Conservation (phyloP, 2,329 filamentous ascomycete genomes). For the Ascochyta rabiei region DNA sequence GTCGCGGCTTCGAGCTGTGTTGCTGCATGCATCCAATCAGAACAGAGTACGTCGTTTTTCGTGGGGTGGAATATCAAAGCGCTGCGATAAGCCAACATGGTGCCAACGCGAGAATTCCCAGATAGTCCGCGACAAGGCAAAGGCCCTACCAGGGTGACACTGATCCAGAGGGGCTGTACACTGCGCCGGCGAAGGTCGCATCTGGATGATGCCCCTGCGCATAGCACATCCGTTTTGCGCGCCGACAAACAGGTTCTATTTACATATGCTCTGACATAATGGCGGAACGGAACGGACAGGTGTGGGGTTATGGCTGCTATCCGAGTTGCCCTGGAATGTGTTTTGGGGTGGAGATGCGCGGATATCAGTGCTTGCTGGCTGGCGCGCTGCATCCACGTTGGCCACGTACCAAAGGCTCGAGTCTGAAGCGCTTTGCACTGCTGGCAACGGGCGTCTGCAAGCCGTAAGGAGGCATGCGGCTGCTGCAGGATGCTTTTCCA, state of each 20-base stretch:
- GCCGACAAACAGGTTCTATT: background rate
- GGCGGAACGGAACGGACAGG: conserved; percentile 13
- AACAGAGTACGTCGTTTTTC: conserved; percentile 8
- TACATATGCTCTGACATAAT: conserved; percentile 29
- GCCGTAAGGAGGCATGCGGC: conserved; percentile 26
- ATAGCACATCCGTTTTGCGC: background rate
- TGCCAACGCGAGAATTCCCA: conserved; percentile 7
- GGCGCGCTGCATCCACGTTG: conserved; percentile 4
- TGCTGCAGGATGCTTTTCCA: conserved; percentile 16
- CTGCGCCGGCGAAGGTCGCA: conserved; percentile 9
- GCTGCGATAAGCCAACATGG: conserved; percentile 29
- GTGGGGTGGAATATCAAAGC: conserved; percentile 31
- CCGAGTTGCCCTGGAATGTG: conserved; percentile 12
- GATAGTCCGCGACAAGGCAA: conserved; percentile 14
- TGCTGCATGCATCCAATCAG: conserved; percentile 26
- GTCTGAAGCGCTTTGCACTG: background rate
- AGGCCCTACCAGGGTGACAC: conserved; percentile 12
- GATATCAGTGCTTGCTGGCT: conserved; percentile 2
- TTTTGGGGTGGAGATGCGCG: conserved; percentile 19
- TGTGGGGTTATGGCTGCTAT: conserved; percentile 26
- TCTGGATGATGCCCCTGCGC: conserved; percentile 4
- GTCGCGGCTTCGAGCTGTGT: conserved; percentile 11
- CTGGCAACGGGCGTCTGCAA: background rate
- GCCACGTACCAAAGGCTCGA: background rate
- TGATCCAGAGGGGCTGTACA: conserved; percentile 6